phyloP scores from a whole-genome alignment of 495 filamentous ascomycete genomes.

The Lepidopterella palustris region DNA sequence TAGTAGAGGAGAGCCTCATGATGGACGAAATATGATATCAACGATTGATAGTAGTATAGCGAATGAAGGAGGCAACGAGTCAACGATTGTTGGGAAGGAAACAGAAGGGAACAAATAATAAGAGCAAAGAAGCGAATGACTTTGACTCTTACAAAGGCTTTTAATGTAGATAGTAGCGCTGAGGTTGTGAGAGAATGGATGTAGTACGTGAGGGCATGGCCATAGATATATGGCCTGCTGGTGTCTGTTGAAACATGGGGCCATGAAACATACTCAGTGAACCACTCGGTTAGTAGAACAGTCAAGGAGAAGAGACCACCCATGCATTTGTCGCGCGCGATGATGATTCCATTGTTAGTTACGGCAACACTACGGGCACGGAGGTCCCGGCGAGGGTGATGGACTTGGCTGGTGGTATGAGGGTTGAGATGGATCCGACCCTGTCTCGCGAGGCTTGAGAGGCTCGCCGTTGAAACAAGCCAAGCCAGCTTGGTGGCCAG shows the following conservation, averaged over 20 bases:
- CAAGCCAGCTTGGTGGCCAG: neutral
- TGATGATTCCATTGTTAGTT: slow-evolving; percentile 6
- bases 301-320: slow-evolving; percentile 13
- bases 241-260: slow-evolving; percentile 9
- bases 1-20: slow-evolving; percentile 37
- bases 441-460: neutral
- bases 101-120: slow-evolving; percentile 4
- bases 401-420: neutral
- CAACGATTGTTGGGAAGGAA: slow-evolving; percentile 24
- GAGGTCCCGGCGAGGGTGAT: neutral
- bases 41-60: slow-evolving; percentile 28
- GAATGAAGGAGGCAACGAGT: slow-evolving; percentile 22
- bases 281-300: slow-evolving; percentile 1
- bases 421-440: neutral
- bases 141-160: slow-evolving; percentile 16
- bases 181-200: slow-evolving; percentile 7
- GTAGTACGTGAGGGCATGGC: neutral
- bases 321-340: slow-evolving; percentile 27
- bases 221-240: slow-evolving; percentile 19
- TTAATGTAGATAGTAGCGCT: slow-evolving; percentile 5
- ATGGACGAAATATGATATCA: slow-evolving; percentile 9
- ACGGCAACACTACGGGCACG: neutral
- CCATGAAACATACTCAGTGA: slow-evolving; percentile 7
- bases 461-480: neutral
- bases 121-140: slow-evolving; percentile 30